These are phyloP conservation scores for Mycena sp. DNA, from an alignment of 1,284 basidiomycete genomes.

Conservation along the genomic window DNA sequence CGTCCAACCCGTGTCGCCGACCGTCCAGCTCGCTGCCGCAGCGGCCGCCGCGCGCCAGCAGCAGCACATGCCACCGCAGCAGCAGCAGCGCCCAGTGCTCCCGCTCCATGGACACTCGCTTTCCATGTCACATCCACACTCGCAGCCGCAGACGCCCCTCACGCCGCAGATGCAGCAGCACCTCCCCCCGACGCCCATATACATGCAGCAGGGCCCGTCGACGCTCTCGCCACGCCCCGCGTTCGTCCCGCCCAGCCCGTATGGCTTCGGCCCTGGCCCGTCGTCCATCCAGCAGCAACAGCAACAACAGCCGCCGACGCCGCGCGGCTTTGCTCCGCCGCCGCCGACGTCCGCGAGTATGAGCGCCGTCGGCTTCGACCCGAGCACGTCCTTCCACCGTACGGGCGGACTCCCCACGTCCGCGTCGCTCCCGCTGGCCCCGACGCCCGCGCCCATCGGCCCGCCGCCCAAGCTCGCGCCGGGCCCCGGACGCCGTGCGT, in stretches of 20 bases:
- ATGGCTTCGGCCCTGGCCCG: slow-evolving; percentile 56
- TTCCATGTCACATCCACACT: slow-evolving; percentile 29
- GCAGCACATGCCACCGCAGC: slow-evolving; percentile 38
- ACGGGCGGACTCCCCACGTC: slow-evolving; percentile 12
- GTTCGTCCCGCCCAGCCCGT: slow-evolving; percentile 51
- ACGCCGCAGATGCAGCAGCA: slow-evolving; percentile 54
- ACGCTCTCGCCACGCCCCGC: slow-evolving; percentile 27
- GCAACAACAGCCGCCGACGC: slow-evolving; percentile 42
- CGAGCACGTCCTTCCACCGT: slow-evolving; percentile 38
- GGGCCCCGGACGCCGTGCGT: slow-evolving; percentile 47
- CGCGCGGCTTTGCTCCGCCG: slow-evolving; percentile 38
- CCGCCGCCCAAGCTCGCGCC: slow-evolving; percentile 57
- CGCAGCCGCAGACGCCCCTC: slow-evolving; percentile 50
- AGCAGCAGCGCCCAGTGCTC: slow-evolving; percentile 41
- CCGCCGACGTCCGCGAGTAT: slow-evolving; percentile 1
- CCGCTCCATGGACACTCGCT: slow-evolving; percentile 38
- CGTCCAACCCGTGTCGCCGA: slow-evolving; percentile 32
- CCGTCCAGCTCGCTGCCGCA: slow-evolving; percentile 25
- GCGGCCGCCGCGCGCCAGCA: slow-evolving; percentile 38
- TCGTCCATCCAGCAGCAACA: slow-evolving; percentile 40
- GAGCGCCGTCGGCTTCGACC: slow-evolving; percentile 30
- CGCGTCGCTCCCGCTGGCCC: slow-evolving; percentile 29
- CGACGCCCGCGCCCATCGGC: slow-evolving; percentile 66
- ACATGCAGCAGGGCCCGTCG: slow-evolving; percentile 34
- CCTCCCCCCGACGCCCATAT: slow-evolving; percentile 43